Evolutionary conservation across 192 early-diverging fungal species (phyloP), one percentile per base, ranked within the genome.

Genomic region (Thamnidium elegans): DNA sequence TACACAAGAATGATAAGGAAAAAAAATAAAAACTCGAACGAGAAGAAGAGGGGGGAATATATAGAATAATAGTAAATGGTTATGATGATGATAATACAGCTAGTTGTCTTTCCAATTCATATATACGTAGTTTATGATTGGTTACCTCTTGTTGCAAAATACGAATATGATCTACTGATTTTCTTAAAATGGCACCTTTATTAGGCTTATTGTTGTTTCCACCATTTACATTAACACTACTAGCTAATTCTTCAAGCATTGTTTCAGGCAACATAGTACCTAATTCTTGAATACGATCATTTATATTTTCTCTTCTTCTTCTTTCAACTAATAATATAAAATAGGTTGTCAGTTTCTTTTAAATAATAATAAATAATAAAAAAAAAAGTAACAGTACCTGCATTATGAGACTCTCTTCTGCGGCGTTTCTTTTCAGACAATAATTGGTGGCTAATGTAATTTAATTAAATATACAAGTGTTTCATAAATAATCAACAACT

Each of bases 321-420:
- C 95, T 81, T 75, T 98, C 96, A 34, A 98, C 96, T 84, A 67
- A n/a, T 23, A n/a, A 26, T 44, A 46, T 43, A 56, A 62, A 31
- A 43, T 11, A 62, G 13, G 3, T 30, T 32, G 47, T 31, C 23
- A 14, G 11, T 11, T 26, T 26, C 1, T 26, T 26, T 26, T 47
- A 32, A 8, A 45, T 14, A 30, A 39, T 15, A 8, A 14, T 21
- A 39, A 44, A 17, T 19, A 19, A 36, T 53, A 23, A 20, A 67
- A 48, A 47, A n/a, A 30, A 20, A 23, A 11, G 32, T 58, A 10
- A 34, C 43, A 21, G 1, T 75, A 75, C 73, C 73, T 42, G 95
- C 95, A 70, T 99, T 99, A 82, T 99, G 96, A 54, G 91, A 94
- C 78, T 97, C 96, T 31, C 95, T 81, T 63, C 96, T 87, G 21